These are phyloP conservation scores for Vitellaria paradoxa DNA, from an alignment of 179 eudicot genomes.

Conservation along the genomic window DNA sequence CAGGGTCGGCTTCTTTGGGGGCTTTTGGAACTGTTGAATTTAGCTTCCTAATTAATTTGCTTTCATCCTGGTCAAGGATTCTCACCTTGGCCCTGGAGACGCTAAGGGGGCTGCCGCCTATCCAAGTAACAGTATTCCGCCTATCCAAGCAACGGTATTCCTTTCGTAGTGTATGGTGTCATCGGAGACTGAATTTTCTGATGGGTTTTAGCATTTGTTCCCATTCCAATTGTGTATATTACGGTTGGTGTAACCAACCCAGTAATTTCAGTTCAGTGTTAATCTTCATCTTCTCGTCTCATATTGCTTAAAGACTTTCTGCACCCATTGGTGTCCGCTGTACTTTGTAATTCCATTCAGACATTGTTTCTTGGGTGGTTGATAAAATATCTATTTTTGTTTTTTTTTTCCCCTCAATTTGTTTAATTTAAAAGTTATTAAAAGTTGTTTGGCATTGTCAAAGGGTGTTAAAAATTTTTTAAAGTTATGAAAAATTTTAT, in stretches of 20 bases:
- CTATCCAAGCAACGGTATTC: not conserved
- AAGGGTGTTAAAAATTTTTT: no score
- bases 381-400: no score
- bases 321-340: no score
- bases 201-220: not conserved
- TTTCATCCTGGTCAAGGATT: not conserved
- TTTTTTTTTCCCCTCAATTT: no score
- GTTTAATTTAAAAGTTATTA: no score
- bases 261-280: no score
- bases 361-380: no score
- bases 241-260: not conserved
- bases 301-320: no score
- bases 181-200: not conserved
- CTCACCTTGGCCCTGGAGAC: not conserved
- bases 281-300: no score
- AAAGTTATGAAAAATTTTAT: no score
- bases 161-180: not conserved
- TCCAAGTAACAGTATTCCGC: not conserved
- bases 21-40: not conserved
- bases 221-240: not conserved
- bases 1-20: not conserved
- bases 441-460: no score
- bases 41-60: not conserved
- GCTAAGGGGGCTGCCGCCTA: not conserved
- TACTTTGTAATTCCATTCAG: no score